A percentile compares a stretch with the other conserved stretches of the same genome.
Evolutionary conservation across 192 early-diverging fungal species (phyloP).

Genomic region (Backusella macrospora): DNA sequence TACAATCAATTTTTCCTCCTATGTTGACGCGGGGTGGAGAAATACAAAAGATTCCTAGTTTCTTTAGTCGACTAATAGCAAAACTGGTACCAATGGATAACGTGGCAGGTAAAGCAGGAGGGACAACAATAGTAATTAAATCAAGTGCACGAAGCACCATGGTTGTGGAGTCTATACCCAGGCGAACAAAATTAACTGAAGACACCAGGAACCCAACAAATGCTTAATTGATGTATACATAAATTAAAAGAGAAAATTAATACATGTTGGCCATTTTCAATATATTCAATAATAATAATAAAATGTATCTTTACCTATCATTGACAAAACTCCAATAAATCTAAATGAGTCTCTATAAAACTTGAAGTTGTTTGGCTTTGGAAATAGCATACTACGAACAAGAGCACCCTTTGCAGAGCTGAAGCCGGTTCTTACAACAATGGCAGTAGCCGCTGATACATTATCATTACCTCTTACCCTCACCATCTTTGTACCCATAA

Average conservation of each 20-base stretch:
- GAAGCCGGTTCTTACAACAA: slow-evolving; percentile 92
- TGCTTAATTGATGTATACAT: slow-evolving; percentile 37
- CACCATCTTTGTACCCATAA: slow-evolving; percentile 92
- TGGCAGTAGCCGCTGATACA: slow-evolving; percentile 68
- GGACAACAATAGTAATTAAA: slow-evolving; percentile 95
- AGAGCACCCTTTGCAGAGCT: slow-evolving; percentile 97
- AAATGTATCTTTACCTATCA: slow-evolving; percentile 56
- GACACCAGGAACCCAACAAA: slow-evolving; percentile 85
- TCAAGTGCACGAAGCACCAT: slow-evolving; percentile 94
- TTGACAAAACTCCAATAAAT: slow-evolving; percentile 90
- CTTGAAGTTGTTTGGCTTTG: slow-evolving; percentile 94
- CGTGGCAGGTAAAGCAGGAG: slow-evolving; percentile 95
- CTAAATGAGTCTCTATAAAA: slow-evolving; percentile 98
- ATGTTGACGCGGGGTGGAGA: slow-evolving; percentile 93
- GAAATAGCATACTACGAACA: slow-evolving; percentile 94
- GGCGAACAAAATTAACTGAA: slow-evolving; percentile 84
- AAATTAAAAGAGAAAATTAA: background rate
- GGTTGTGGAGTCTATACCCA: slow-evolving; percentile 65
- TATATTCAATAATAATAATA: too few species aligned
- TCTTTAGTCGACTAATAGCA: slow-evolving; percentile 85
- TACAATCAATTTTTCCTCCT: slow-evolving; percentile 93
- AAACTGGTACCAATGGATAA: slow-evolving; percentile 98
- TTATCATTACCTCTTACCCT: slow-evolving; percentile 65
- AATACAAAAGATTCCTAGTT: slow-evolving; percentile 88
- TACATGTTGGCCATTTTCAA: background rate